A percentile compares a stretch with the other conserved stretches of the same genome.
phyloP scores from a whole-genome alignment of 2,329 filamentous ascomycete genomes.

The Penicillium sp. region DNA sequence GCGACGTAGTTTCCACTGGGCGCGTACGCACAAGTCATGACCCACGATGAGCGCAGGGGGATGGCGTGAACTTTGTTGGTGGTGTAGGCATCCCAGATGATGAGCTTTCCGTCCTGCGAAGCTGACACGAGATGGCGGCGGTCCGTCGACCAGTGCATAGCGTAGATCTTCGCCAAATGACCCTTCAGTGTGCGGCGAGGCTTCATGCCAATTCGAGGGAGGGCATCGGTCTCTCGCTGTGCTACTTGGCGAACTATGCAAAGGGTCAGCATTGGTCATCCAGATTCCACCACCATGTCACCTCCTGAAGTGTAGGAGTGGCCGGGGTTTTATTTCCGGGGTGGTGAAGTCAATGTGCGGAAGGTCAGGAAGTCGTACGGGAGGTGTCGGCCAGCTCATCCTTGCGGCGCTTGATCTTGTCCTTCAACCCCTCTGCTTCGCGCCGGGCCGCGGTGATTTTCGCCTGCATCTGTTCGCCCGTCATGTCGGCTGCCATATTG shows the following conservation, averaged over 20 bases:
- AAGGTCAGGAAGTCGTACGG: slow-evolving; percentile 63
- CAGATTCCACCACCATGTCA: background rate
- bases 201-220: slow-evolving; percentile 96
- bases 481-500: slow-evolving; percentile 51
- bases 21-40: slow-evolving; percentile 99
- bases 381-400: slow-evolving; percentile 98
- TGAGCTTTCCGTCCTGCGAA: slow-evolving; percentile 98
- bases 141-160: slow-evolving; percentile 99
- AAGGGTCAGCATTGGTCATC: slow-evolving; percentile 24
- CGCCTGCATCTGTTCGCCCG: slow-evolving; percentile 74
- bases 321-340: background rate
- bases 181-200: slow-evolving; percentile 95
- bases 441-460: slow-evolving; percentile 88
- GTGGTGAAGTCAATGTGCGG: background rate
- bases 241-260: slow-evolving; percentile 82
- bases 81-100: slow-evolving; percentile 99
- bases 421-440: slow-evolving; percentile 96
- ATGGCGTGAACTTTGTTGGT: slow-evolving; percentile 99
- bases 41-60: slow-evolving; percentile 94
- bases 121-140: slow-evolving; percentile 94
- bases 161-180: slow-evolving; percentile 98
- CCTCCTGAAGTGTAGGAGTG: background rate
- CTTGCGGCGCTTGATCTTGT: slow-evolving; percentile 99
- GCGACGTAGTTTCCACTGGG: slow-evolving; percentile 98
- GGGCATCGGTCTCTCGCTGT: slow-evolving; percentile 84